Conservation (phyloP, 331 rosid species). For the Dryas integrifolia region DNA sequence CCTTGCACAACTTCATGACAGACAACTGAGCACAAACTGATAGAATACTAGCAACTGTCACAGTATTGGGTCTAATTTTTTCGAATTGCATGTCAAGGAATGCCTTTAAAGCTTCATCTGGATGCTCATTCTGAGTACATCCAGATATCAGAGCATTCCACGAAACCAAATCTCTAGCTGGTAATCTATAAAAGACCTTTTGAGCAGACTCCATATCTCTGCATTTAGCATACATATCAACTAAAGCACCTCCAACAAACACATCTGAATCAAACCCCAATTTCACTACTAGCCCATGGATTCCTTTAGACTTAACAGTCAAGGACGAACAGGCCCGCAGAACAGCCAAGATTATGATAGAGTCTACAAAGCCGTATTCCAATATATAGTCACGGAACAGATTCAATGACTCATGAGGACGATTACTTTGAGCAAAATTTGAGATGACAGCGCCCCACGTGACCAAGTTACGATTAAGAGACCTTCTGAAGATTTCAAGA, state of each 20-base stretch:
- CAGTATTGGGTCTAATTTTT: slow-evolving; percentile 29
- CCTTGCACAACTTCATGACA: slow-evolving; percentile 35
- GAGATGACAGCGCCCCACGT: slow-evolving; percentile 37
- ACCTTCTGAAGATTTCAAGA: slow-evolving; percentile 27
- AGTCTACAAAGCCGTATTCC: slow-evolving; percentile 28
- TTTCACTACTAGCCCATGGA: slow-evolving; percentile 36
- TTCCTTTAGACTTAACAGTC: slow-evolving; percentile 29
- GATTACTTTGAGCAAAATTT: slow-evolving; percentile 26
- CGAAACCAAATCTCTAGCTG: slow-evolving; percentile 28
- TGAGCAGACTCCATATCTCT: slow-evolving; percentile 30
- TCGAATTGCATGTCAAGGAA: slow-evolving; percentile 33
- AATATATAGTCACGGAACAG: slow-evolving; percentile 25
- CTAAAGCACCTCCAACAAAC: slow-evolving; percentile 37
- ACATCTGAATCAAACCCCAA: slow-evolving; percentile 25
- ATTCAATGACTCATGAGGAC: slow-evolving; percentile 30
- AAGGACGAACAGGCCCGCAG: slow-evolving; percentile 38
- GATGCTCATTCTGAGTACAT: slow-evolving; percentile 31
- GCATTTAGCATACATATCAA: slow-evolving; percentile 45
- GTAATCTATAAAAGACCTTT: slow-evolving; percentile 25
- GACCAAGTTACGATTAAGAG: slow-evolving; percentile 23
- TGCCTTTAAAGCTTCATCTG: slow-evolving; percentile 35
- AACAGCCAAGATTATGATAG: slow-evolving; percentile 35
- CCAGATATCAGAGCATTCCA: slow-evolving; percentile 48
- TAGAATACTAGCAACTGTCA: slow-evolving; percentile 31
- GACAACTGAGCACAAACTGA: slow-evolving; percentile 39